Evolutionary conservation across 1,284 basidiomycete genomes (phyloP), one percentile per base, ranked within the genome.

Genomic region (Trametes pubescens): DNA sequence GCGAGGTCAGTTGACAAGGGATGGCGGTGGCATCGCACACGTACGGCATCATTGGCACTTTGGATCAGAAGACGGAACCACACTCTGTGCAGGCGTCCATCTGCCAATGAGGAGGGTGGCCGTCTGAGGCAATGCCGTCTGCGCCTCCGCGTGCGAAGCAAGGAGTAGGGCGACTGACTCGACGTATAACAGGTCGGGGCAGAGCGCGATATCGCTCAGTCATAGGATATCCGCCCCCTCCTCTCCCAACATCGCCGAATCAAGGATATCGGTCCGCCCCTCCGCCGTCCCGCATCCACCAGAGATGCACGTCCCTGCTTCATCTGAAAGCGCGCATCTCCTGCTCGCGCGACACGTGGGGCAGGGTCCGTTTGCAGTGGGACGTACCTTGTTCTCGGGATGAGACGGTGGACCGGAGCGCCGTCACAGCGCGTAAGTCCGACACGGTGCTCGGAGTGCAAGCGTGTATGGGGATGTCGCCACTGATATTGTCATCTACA

Each of bases 71-170:
- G 16, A 11, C 21, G 14, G 16, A 8, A 37, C 51, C 51, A 22
- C 49, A 51, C 21, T n/a, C 34, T 37, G 35, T 37, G 51, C 51
- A 21, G 37, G 34, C n/a, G 51, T 32, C n/a, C 47, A 52, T 52
- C 51, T 52, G 51, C 35, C 51, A 52, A 38, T 21, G 51, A 52
- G 51, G n/a, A 3, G 3, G 47, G 21, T 29, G 40, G 47, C 11
- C 21, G 1, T 24, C 32, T 16, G 49, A 7, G 8, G 51, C 37
- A 14, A 37, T 7, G 51, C 21, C 16, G 49, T 51, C 8, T 29
- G 8, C 11, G 18, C 7, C 10, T 10, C 51, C 22, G 34, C 22
- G 47, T 29, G 22, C 44, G 21, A 21, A 47, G 47, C 22, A 6
- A 29, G 5, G 6, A 29, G 5, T 16, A 6, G 6, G 47, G 24